A percentile compares a stretch with the other conserved stretches of the same genome.
Evolutionary conservation across 2,329 filamentous ascomycete species (phyloP).

Genomic region (Pestalotiopsis sp.): DNA sequence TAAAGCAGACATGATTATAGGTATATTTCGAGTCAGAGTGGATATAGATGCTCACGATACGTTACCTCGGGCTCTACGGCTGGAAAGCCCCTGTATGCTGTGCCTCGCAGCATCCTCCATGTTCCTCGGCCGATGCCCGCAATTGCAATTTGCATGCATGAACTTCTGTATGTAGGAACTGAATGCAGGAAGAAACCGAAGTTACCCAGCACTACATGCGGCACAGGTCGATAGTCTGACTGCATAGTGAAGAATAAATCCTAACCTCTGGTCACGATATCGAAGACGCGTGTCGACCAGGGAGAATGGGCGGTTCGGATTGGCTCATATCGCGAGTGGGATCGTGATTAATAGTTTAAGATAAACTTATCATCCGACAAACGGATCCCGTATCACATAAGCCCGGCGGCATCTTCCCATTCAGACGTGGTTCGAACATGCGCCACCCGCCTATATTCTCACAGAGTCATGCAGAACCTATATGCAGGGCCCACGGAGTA

Average conservation of each 20-base stretch:
- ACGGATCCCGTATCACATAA: background rate
- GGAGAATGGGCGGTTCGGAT: background rate
- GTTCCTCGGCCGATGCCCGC: background rate
- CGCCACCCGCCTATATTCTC: background rate
- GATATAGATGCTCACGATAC: background rate
- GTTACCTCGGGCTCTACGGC: background rate
- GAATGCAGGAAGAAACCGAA: no score
- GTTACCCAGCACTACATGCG: background rate
- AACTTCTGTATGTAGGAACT: background rate
- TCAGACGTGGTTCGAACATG: background rate
- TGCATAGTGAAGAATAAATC: background rate
- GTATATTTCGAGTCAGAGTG: background rate
- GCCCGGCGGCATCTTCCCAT: background rate
- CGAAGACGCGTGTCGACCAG: background rate
- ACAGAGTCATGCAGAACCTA: background rate
- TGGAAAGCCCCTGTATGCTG: background rate
- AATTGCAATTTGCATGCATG: background rate
- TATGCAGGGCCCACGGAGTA: no score
- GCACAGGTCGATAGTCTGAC: background rate
- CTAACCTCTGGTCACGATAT: background rate
- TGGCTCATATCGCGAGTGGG: background rate
- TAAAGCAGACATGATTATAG: background rate
- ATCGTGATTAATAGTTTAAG: background rate
- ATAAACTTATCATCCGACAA: background rate
- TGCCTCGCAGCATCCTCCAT: background rate